Evolutionary conservation across 2,329 filamentous ascomycete genomes (phyloP).

Genomic region (Blastomyces silverae): DNA sequence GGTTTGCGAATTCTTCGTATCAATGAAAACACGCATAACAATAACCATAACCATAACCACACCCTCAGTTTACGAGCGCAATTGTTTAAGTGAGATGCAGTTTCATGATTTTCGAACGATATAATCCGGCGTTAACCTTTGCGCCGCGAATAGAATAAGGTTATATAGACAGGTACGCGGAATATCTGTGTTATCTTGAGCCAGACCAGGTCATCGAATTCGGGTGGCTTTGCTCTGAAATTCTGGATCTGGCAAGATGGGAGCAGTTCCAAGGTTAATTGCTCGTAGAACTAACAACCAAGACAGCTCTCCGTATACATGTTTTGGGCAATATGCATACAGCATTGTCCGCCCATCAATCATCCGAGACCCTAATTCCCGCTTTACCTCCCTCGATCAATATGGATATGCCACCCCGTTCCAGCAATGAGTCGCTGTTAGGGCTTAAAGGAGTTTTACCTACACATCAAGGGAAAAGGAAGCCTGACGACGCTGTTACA

Average conservation of each 20-base stretch:
- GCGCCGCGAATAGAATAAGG: not conserved
- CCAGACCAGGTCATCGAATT: not conserved
- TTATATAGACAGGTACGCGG: not conserved
- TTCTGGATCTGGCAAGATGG: not conserved
- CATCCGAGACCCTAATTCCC: slow-evolving; percentile 24
- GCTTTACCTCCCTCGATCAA: slow-evolving; percentile 24
- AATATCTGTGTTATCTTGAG: not conserved
- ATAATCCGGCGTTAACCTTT: not conserved
- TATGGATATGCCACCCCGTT: slow-evolving; percentile 23
- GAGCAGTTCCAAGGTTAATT: slow-evolving; percentile 2
- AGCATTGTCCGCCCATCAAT: slow-evolving; percentile 15
- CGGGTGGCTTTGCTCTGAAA: not conserved
- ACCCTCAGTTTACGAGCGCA: not conserved
- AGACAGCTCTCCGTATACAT: not conserved
- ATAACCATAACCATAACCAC: not conserved
- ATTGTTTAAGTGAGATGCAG: not conserved
- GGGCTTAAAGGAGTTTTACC: not conserved
- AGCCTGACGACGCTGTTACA: slow-evolving; percentile 24
- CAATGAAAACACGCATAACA: not conserved
- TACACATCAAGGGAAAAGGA: slow-evolving; percentile 36
- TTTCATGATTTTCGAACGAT: not conserved
- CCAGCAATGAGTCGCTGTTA: slow-evolving; percentile 34
- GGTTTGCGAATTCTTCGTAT: no score
- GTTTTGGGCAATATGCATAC: slow-evolving; percentile 15
- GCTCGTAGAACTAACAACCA: not conserved